Conservation (phyloP, 169 alveolate species). For the Pseudocohnilembus persalinus region DNA sequence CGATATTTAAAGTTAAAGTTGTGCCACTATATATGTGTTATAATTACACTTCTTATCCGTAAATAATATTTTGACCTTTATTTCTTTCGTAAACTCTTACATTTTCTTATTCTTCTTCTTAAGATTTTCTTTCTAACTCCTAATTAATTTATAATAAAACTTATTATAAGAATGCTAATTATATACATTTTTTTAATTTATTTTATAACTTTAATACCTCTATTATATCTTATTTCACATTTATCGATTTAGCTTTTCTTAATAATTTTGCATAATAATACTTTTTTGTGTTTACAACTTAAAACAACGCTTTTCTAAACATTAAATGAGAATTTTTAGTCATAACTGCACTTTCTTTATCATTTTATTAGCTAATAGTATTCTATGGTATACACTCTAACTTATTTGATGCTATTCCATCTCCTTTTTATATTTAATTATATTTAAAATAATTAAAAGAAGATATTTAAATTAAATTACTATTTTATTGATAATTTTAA, state of each 20-base stretch:
- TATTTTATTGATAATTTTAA: no score
- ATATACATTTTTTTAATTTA: no score
- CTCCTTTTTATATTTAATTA: no score
- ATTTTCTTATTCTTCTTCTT: constrained; percentile 38
- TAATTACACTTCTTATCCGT: constrained; percentile 44
- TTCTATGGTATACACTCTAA: constrained; percentile 33
- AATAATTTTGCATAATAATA: constrained; percentile 21
- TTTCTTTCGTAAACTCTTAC: constrained; percentile 14
- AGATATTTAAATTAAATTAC: no score
- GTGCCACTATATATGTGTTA: constrained; percentile 29
- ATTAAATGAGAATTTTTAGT: constrained; percentile 12
- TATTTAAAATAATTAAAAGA: no score
- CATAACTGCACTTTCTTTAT: neutral
- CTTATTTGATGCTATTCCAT: constrained; percentile 49
- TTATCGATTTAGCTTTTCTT: neutral
- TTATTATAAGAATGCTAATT: neutral
- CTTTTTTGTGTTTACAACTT: constrained; percentile 26
- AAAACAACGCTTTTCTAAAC: constrained; percentile 34
- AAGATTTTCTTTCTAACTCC: constrained; percentile 14
- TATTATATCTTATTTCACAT: neutral
- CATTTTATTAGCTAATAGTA: neutral
- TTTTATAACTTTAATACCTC: neutral
- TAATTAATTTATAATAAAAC: neutral
- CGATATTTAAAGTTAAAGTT: constrained; percentile 24
- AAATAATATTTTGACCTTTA: constrained; percentile 30